phyloP scores from a whole-genome alignment of 805 yeast species.

The Pichia heedii region DNA sequence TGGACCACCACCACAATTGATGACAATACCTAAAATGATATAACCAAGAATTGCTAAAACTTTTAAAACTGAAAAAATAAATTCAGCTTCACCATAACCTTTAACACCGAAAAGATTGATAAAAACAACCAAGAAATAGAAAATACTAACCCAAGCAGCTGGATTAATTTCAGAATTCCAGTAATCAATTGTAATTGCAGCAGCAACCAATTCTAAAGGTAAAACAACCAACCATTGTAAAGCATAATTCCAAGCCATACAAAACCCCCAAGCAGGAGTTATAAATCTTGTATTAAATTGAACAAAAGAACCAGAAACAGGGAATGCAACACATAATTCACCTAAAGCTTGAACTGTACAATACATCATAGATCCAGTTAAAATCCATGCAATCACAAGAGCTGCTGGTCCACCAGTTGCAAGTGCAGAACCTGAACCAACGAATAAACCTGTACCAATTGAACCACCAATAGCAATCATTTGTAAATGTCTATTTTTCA shows the following conservation, averaged over 20 bases:
- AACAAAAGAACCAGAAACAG: constrained; percentile 55
- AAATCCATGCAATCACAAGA: constrained; percentile 48
- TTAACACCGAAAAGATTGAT: constrained; percentile 54
- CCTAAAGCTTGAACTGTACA: constrained; percentile 58
- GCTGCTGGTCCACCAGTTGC: constrained; percentile 69
- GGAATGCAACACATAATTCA: constrained; percentile 55
- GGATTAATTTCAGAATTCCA: constrained; percentile 39
- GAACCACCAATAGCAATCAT: constrained; percentile 82
- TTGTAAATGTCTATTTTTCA: constrained; percentile 59
- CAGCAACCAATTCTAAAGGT: constrained; percentile 49
- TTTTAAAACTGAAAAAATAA: constrained; percentile 44
- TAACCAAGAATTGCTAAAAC: constrained; percentile 52
- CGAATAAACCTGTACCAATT: constrained; percentile 77
- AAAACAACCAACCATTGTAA: constrained; percentile 46
- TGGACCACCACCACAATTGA: constrained; percentile 59
- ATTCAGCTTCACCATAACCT: constrained; percentile 67
- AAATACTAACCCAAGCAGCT: constrained; percentile 49
- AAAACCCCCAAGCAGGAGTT: constrained; percentile 52
- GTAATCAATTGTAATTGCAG: constrained; percentile 40
- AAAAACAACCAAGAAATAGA: constrained; percentile 39
- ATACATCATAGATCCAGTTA: constrained; percentile 53
- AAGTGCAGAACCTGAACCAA: constrained; percentile 60
- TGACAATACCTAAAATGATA: constrained; percentile 43
- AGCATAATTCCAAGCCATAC: constrained; percentile 52
- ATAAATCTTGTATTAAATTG: constrained; percentile 51